phyloP scores from a whole-genome alignment of 257 asterid genomes.

The Solanum medicagineum region DNA sequence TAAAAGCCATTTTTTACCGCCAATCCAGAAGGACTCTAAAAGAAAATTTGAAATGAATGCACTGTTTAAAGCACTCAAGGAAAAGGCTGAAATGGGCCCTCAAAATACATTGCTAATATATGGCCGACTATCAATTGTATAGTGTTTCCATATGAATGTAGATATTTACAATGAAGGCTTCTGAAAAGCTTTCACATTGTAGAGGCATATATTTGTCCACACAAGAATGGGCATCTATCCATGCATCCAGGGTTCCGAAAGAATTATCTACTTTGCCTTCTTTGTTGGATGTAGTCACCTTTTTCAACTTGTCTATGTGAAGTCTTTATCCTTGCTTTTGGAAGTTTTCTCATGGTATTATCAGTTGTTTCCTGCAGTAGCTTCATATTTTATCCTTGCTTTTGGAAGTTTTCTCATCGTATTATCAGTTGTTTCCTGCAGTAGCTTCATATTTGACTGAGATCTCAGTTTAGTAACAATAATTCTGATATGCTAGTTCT shows the following conservation, averaged over 20 bases:
- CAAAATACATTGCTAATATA: neutral
- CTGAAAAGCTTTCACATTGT: neutral
- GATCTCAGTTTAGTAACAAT: neutral
- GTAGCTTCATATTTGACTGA: neutral
- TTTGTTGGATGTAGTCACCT: neutral
- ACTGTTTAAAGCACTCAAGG: neutral
- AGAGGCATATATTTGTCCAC: neutral
- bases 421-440: neutral
- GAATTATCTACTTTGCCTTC: neutral
- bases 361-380: neutral
- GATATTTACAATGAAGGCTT: neutral
- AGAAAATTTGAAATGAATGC: neutral
- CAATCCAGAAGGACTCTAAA: neutral
- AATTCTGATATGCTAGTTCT: neutral
- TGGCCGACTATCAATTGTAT: neutral
- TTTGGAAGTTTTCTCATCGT: neutral
- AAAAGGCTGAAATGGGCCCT: neutral
- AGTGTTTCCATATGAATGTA: neutral
- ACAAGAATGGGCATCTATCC: neutral
- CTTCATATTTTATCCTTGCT: neutral
- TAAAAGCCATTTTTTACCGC: too few species aligned
- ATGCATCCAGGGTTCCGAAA: neutral
- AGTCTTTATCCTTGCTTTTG: neutral
- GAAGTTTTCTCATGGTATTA: neutral
- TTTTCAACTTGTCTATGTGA: neutral